Percentiles rank a stretch among this genome's conserved stretches.
Evolutionary conservation across 2,329 filamentous ascomycete species (phyloP).

Genomic region (Diplodia corticola): DNA sequence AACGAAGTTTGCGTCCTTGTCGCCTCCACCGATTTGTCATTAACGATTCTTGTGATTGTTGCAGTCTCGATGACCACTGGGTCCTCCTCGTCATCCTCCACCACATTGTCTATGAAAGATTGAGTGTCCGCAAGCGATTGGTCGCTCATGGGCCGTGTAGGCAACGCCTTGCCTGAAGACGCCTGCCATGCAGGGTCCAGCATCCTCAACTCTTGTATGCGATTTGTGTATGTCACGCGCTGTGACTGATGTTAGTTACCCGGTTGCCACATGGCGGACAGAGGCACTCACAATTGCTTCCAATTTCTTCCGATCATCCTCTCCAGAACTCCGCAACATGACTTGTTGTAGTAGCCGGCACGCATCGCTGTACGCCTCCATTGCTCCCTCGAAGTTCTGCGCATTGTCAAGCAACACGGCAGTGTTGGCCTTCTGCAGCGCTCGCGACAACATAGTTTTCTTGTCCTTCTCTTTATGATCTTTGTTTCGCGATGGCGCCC

Average conservation of each 20-base stretch:
- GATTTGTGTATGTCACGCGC: conserved; percentile 85
- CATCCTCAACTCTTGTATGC: conserved; percentile 82
- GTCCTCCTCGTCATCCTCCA: conserved; percentile 41
- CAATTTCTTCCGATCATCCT: conserved; percentile 86
- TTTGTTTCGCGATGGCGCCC: conserved; percentile 36
- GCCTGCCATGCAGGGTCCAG: conserved; percentile 59
- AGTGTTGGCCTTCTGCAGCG: conserved; percentile 91
- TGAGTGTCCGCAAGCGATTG: conserved; percentile 47
- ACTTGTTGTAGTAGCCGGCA: conserved; percentile 87
- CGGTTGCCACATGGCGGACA: background rate
- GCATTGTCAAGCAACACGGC: conserved; percentile 95
- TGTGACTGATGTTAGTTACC: conserved; percentile 39
- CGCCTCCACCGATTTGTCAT: conserved; percentile 40
- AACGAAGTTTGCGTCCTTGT: background rate
- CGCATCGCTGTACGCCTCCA: conserved; percentile 87
- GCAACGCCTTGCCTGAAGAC: conserved; percentile 70
- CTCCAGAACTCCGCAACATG: conserved; percentile 76
- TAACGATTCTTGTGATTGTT: conserved; percentile 54
- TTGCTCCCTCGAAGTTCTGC: conserved; percentile 87
- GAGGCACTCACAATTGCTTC: conserved; percentile 78
- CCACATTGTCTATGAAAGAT: conserved; percentile 33
- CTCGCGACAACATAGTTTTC: conserved; percentile 95
- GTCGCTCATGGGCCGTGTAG: conserved; percentile 66
- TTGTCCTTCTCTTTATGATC: conserved; percentile 57
- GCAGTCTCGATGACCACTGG: conserved; percentile 54